phyloP scores from a whole-genome alignment of 768 basidiomycete genomes.

The Rhodotorula diobovata region DNA sequence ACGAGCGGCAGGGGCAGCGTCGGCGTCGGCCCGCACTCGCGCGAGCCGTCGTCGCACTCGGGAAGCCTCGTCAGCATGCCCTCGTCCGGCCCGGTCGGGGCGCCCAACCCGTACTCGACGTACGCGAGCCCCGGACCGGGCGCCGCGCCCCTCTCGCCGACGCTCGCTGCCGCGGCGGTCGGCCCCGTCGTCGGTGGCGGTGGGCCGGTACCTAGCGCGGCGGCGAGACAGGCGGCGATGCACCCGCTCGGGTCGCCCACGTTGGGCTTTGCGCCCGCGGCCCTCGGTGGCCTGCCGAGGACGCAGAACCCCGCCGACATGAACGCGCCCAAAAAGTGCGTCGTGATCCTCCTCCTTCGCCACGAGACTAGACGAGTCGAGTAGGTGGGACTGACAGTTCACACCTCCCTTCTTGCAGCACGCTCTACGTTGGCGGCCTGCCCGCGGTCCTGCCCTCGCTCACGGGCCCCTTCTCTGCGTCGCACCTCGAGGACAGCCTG shows the following conservation, averaged over 20 bases:
- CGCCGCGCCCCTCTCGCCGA: not conserved
- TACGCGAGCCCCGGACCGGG: not conserved
- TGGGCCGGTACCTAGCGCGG: not conserved
- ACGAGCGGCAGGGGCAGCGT: too few relatives aligned
- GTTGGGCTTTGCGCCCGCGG: not conserved
- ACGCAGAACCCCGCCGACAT: conserved; percentile 39
- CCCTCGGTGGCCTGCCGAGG: conserved; percentile 3
- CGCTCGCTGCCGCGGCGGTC: not conserved
- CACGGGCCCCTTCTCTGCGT: conserved; percentile 59
- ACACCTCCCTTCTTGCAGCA: conserved; percentile 52
- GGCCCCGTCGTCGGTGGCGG: too few relatives aligned
- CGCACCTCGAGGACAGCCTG: conserved; percentile 79
- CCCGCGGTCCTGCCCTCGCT: conserved; percentile 56
- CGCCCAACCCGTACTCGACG: not conserved
- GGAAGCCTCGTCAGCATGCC: not conserved
- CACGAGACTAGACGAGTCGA: not conserved
- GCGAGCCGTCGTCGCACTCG: not conserved
- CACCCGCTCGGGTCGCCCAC: not conserved
- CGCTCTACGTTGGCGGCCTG: conserved; percentile 97
- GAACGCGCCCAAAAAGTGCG: conserved; percentile 41
- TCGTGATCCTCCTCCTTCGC: not conserved
- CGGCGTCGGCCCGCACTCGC: not conserved
- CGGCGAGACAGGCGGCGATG: conserved; percentile 6
- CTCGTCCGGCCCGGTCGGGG: not conserved
- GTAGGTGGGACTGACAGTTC: not conserved